A percentile compares a stretch with the other conserved stretches of the same genome.
These are phyloP conservation scores for Camellia granthamiana DNA, from an alignment of 148 eudicot species.

Conservation along the genomic window DNA sequence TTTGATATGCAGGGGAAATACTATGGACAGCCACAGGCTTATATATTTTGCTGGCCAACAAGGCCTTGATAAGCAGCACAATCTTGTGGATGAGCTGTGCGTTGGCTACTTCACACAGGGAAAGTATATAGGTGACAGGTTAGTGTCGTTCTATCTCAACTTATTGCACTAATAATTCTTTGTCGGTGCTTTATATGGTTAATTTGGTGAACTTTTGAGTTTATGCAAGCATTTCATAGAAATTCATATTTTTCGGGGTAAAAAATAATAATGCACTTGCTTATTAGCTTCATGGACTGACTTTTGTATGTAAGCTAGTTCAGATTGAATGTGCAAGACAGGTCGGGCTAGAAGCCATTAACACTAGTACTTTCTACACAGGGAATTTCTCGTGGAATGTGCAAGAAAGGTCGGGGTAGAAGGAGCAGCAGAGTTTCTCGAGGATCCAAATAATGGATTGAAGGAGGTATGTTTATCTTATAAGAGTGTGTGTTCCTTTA, in stretches of 20 bases:
- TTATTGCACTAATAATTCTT: neutral
- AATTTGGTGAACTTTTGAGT: neutral
- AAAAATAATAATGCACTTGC: too few relatives aligned
- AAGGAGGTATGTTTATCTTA: conserved; percentile 55
- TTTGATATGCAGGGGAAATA: conserved; percentile 56
- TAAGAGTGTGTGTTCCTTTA: neutral
- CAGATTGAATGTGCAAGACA: neutral
- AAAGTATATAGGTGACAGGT: conserved; percentile 87
- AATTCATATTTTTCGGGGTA: too few relatives aligned
- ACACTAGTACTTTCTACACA: conserved; percentile 22
- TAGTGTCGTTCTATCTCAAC: conserved; percentile 7
- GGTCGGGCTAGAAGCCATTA: neutral
- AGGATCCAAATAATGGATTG: conserved; percentile 68
- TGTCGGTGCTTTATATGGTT: conserved; percentile 7
- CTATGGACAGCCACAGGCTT: conserved; percentile 91
- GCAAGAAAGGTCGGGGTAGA: conserved; percentile 77
- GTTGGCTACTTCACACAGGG: conserved; percentile 83
- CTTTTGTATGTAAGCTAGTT: neutral
- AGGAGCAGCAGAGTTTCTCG: conserved; percentile 88
- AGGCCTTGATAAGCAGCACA: conserved; percentile 71
- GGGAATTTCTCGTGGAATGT: conserved; percentile 77
- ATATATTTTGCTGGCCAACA: conserved; percentile 82
- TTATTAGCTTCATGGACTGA: neutral
- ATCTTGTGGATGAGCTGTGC: conserved; percentile 70
- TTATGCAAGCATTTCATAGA: neutral